Evolutionary conservation across 2,329 filamentous ascomycete species (phyloP).

Genomic region (Botryosphaeria dothidea): DNA sequence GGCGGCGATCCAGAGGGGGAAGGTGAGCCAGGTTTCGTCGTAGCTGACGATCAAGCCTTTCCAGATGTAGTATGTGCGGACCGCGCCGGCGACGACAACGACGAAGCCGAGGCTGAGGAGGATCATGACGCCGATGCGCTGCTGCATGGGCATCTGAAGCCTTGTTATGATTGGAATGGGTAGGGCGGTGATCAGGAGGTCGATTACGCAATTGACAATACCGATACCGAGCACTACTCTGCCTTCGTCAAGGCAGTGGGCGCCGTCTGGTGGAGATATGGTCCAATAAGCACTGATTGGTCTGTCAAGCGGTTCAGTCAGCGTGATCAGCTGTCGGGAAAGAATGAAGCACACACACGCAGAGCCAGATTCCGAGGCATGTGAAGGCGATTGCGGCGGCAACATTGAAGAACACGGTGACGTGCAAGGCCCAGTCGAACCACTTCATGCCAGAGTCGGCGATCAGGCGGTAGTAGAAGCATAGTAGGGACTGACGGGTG

Average conservation of each 20-base stretch:
- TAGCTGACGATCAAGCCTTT: conserved; percentile 42
- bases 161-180: conserved; percentile 46
- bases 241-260: conserved; percentile 45
- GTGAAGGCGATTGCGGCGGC: conserved; percentile 41
- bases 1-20: conserved; percentile 49
- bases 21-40: conserved; percentile 48
- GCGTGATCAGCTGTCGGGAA: not conserved
- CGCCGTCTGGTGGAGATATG: conserved; percentile 31
- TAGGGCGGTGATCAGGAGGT: conserved; percentile 43
- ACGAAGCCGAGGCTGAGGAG: conserved; percentile 45
- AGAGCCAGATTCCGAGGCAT: conserved; percentile 41
- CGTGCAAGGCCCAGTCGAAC: conserved; percentile 44
- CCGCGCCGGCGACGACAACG: conserved; percentile 44
- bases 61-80: conserved; percentile 49
- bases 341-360: conserved; percentile 30
- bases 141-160: conserved; percentile 44
- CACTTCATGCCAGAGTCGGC: conserved; percentile 40
- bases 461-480: conserved; percentile 49
- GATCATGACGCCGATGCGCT: conserved; percentile 41
- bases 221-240: conserved; percentile 40
- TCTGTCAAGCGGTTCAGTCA: conserved; percentile 20
- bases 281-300: conserved; percentile 47
- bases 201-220: conserved; percentile 46
- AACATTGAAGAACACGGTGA: conserved; percentile 39
- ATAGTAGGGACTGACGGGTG: conserved; percentile 46